Conservation (phyloP, 2,329 filamentous ascomycete genomes). For the Aplosporella prunicola region DNA sequence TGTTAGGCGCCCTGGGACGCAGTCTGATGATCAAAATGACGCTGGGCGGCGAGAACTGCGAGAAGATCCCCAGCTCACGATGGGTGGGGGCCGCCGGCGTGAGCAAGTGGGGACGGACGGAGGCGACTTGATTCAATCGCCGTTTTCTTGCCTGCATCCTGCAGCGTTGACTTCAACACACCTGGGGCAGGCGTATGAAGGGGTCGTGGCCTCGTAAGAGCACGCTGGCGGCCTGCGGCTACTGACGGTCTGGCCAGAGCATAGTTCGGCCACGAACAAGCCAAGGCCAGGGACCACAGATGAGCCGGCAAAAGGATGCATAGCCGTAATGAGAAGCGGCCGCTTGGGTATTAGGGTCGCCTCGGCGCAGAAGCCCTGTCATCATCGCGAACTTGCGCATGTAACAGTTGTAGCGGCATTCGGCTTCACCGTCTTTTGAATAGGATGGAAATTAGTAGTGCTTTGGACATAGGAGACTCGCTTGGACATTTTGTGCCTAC, state of each 20-base stretch:
- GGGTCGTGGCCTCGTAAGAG: neutral
- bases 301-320: too few species aligned
- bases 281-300: too few species aligned
- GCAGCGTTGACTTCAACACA: constrained; percentile 1
- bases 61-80: constrained; percentile 8
- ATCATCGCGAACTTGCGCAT: constrained; percentile 1
- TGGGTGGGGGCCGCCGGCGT: constrained; percentile 7
- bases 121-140: constrained; percentile 8
- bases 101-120: constrained; percentile 6
- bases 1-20: constrained; percentile 4
- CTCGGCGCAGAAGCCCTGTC: too few species aligned
- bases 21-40: constrained; percentile 7
- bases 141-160: neutral
- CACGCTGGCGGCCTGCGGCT: constrained; percentile 6
- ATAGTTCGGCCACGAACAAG: constrained; percentile 2
- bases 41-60: constrained; percentile 6
- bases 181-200: constrained; percentile 1
- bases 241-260: constrained; percentile 3
- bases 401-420: constrained; percentile 3
- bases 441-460: neutral
- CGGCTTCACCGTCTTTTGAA: constrained; percentile 9
- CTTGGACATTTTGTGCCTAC: neutral
- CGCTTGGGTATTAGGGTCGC: too few species aligned
- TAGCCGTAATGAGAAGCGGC: constrained; percentile 6
- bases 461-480: neutral